Base-by-base conservation (phyloP, 2,329 filamentous ascomycete species). In the Fusarium coffeatum region DNA sequence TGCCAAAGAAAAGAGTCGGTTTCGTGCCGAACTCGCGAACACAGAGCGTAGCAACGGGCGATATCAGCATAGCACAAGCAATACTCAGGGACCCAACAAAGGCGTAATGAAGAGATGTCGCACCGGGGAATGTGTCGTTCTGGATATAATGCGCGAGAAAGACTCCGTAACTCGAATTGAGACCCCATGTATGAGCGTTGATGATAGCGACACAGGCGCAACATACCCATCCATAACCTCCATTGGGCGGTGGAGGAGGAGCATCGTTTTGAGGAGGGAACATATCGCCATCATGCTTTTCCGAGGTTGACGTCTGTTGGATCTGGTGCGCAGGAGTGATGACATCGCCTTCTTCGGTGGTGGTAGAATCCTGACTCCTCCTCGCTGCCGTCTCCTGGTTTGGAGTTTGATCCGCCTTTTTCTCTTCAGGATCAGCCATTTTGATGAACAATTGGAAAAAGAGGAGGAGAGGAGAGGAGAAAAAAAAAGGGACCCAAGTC, bases 161-260 rank as follows among this genome's bases (percentile, higher is more conserved):
- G 37, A 89, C 85, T 42, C 78, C 77, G 47, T 81, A 81, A 62
- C 74, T 79, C 32, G 78, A 79, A 76, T 93, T 93, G 65, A 93
- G 81, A 10, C 91, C 91, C 91, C 91, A 93, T 2, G 91, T 93
- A 75, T 93, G 90, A 10, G 85, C 88, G 75, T 92, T 92, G 60
- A 92, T 85, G 66, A 88, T 66, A 32, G 77, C 76, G 20, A 80
- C 78, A 59, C 78, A 78, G 15, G 74, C 73, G 5, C 79, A 79
- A 64, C 80, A 81, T 5, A 84, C 76, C 83, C 82, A 84, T 30
- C 82, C 83, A 68, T 90, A 91, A 16, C 89, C 89, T 43, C 89
- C 89, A 74, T 90, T 83, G 0, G 88, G 87, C 3, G 86, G 84
- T 0, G 78, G 77, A 12, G 74, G 71, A 13, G 76, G 71, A 2